A percentile compares a stretch with the other conserved stretches of the same genome.
Evolutionary conservation across 176 grass and related monocot genomes (phyloP).

Genomic region (Typha latifolia): DNA sequence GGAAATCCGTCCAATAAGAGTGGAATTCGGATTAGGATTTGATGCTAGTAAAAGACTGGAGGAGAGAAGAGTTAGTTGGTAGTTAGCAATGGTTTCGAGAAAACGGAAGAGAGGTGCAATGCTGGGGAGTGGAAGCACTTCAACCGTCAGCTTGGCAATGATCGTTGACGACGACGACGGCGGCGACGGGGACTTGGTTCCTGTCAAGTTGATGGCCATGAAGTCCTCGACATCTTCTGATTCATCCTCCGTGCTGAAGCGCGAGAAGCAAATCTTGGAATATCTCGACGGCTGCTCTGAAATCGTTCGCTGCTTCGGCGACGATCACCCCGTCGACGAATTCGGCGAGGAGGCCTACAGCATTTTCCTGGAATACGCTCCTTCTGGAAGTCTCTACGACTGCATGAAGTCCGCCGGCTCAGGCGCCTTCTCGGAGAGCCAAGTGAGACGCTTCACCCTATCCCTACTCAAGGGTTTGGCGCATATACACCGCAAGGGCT

Average conservation of each 20-base stretch:
- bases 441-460: neutral
- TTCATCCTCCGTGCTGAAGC: neutral
- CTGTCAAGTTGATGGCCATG: neutral
- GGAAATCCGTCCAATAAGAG: too few species aligned
- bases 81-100: too few species aligned
- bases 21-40: too few species aligned
- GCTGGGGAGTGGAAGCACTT: too few species aligned
- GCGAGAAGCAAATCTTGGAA: neutral
- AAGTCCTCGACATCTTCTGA: neutral
- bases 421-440: neutral
- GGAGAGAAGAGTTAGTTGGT: too few species aligned
- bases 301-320: neutral
- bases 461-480: neutral
- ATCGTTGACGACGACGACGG: too few species aligned
- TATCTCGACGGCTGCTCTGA: neutral
- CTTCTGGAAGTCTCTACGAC: neutral
- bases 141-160: too few species aligned
- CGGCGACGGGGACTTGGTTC: too few species aligned
- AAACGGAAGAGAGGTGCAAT: too few species aligned
- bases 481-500: neutral
- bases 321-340: neutral
- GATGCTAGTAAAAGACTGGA: too few species aligned
- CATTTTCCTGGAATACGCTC: neutral
- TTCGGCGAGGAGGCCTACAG: neutral
- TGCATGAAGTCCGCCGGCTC: neutral